Percentiles rank a stretch among this genome's conserved stretches.
Conservation (phyloP, 164 flowering plant genomes). For the Saururus chinensis region DNA sequence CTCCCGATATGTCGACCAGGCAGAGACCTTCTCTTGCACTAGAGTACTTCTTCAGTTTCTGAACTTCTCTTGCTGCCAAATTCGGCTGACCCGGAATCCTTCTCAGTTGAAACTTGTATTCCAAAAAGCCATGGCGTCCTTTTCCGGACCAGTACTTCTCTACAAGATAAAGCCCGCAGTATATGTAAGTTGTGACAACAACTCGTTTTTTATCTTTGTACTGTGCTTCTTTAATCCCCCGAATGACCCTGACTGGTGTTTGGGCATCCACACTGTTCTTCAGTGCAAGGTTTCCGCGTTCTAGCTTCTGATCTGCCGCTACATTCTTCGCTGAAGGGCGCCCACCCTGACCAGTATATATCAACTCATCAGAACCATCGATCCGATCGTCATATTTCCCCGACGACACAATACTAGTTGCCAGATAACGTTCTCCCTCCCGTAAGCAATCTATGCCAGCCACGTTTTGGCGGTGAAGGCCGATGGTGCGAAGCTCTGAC, state of each 20-base stretch:
- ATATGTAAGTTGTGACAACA: slow-evolving; percentile 33
- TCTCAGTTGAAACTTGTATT: slow-evolving; percentile 49
- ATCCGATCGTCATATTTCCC: slow-evolving; percentile 63
- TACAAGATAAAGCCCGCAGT: slow-evolving; percentile 74
- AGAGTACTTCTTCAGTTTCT: not conserved
- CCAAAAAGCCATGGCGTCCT: slow-evolving; percentile 45
- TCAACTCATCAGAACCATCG: slow-evolving; percentile 34
- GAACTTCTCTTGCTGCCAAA: slow-evolving; percentile 13
- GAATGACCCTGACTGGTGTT: slow-evolving; percentile 71
- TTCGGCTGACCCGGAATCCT: slow-evolving; percentile 70
- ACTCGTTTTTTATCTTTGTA: slow-evolving; percentile 22
- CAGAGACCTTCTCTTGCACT: slow-evolving; percentile 15
- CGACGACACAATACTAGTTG: slow-evolving; percentile 72
- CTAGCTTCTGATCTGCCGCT: slow-evolving; percentile 72
- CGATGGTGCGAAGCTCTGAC: slow-evolving; percentile 67
- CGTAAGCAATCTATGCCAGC: slow-evolving; percentile 70
- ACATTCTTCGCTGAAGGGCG: slow-evolving; percentile 34
- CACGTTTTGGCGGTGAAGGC: slow-evolving; percentile 64
- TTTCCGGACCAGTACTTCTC: slow-evolving; percentile 40
- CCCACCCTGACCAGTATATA: slow-evolving; percentile 56
- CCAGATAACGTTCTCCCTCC: slow-evolving; percentile 26
- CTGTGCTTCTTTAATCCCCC: slow-evolving; percentile 44
- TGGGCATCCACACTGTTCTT: slow-evolving; percentile 35
- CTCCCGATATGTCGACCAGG: slow-evolving; percentile 50
- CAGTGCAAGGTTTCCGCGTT: slow-evolving; percentile 69